phyloP scores from a whole-genome alignment of 371 early-diverging fungal species.

The Mucor mucedo region DNA sequence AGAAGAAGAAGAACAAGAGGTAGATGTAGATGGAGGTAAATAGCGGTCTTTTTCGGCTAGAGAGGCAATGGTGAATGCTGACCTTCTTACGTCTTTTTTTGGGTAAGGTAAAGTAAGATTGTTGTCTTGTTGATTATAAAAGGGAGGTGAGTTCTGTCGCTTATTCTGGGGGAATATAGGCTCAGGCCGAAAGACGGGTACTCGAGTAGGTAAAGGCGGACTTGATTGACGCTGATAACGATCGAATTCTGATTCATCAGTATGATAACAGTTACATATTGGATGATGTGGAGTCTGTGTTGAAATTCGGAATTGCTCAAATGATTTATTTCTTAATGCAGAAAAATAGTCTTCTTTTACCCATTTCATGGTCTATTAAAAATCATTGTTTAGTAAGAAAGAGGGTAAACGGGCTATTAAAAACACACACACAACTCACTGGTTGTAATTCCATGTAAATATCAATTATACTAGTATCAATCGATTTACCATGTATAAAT shows the following conservation, averaged over 20 bases:
- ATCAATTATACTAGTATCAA: constrained; percentile 16
- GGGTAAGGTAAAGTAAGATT: constrained; percentile 4
- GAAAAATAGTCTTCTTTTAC: constrained; percentile 47
- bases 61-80: constrained; percentile 26
- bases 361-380: constrained; percentile 45
- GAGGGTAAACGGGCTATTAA: no score
- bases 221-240: constrained; percentile 31
- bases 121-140: not conserved
- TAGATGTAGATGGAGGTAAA: constrained; percentile 13
- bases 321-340: constrained; percentile 40
- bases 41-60: constrained; percentile 13
- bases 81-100: constrained; percentile 19
- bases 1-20: constrained; percentile 9
- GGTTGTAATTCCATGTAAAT: constrained; percentile 45
- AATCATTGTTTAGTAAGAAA: not conserved
- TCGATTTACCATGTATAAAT: constrained; percentile 32
- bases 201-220: constrained; percentile 29
- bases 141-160: not conserved
- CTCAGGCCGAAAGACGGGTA: constrained; percentile 43
- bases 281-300: constrained; percentile 28
- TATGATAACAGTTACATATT: constrained; percentile 33
- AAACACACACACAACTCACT: constrained; percentile 27
- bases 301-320: constrained; percentile 34
- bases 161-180: constrained; percentile 32
- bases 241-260: constrained; percentile 38